Conservation (phyloP, 2,329 filamentous ascomycete genomes). For the Colletotrichum abscissum region DNA sequence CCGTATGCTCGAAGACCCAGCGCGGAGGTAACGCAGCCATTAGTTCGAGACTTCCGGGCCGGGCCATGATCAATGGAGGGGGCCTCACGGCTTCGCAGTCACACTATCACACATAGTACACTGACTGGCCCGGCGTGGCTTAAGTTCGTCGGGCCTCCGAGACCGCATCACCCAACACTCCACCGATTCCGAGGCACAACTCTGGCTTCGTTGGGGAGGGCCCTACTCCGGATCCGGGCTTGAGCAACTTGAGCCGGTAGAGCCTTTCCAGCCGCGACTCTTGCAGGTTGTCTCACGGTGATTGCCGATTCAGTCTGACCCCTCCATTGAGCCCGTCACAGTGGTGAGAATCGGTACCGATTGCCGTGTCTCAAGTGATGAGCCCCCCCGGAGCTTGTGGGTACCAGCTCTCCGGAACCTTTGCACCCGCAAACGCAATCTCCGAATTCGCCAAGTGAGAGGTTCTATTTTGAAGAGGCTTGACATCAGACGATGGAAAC, state of each 20-base stretch:
- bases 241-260: neutral
- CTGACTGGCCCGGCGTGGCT: conserved; percentile 6
- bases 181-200: neutral
- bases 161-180: neutral
- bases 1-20: neutral
- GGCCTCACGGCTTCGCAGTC: no score
- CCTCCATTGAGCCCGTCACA: neutral
- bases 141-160: neutral
- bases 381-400: neutral
- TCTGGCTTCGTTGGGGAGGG: neutral
- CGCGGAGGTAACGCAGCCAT: neutral
- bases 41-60: conserved; percentile 17
- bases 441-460: neutral
- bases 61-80: conserved; percentile 7
- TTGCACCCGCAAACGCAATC: neutral
- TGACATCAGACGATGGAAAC: neutral
- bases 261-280: neutral
- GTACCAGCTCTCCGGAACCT: neutral
- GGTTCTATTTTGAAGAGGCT: neutral
- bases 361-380: neutral
- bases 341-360: neutral
- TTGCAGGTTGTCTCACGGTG: neutral
- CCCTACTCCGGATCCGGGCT: neutral
- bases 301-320: neutral
- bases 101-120: neutral